Evolutionary conservation across 306 rosid genomes (phyloP), one percentile per base, ranked within the genome.

Genomic region (Fragaria nilgerrensis): DNA sequence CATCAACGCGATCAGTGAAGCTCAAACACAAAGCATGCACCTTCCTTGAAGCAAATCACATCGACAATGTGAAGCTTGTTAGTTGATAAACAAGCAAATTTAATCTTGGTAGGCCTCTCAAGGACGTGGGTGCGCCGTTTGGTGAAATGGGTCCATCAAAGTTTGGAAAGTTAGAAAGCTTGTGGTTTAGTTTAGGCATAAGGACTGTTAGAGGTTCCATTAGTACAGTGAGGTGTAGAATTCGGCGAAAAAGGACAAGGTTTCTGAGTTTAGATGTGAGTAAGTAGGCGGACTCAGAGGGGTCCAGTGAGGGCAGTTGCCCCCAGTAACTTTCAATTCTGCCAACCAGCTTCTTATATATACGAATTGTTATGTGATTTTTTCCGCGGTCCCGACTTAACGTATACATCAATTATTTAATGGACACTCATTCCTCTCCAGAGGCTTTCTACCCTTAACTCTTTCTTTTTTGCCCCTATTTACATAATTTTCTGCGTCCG

Each of bases 111-210:
- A 23, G 20, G 17, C 48, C 55, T 25, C 75, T 48, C 48, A 50
- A 27, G 41, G 76, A 66, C 48, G 76, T 39, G 12, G 61, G 70
- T 34, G 32, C n/a, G 7, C 49, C 15, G 71, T 58, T 55, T 1
- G 81, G 74, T 77, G 75, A 83, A 56, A 72, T 55, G 77, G 85
- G 79, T 69, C 76, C 49, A 63, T 41, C 76, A 81, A 67, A 45
- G 80, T 45, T 62, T 47, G 75, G 64, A 37, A 68, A 64, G n/a
- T 19, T 47, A 23, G 11, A 22, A 23, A 52, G 76, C 56, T 76
- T 50, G 7, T 37, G 65, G 77, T 75, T 59, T 78, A 67, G 72
- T 20, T 50, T 12, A 32, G 58, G 43, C 80, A 48, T 14, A 29
- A 43, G 25, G 5, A 47, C 45, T 20, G 70, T 68, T 29, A n/a